Conservation (phyloP, 2,329 filamentous ascomycete genomes). For the Penicillium concentricum region DNA sequence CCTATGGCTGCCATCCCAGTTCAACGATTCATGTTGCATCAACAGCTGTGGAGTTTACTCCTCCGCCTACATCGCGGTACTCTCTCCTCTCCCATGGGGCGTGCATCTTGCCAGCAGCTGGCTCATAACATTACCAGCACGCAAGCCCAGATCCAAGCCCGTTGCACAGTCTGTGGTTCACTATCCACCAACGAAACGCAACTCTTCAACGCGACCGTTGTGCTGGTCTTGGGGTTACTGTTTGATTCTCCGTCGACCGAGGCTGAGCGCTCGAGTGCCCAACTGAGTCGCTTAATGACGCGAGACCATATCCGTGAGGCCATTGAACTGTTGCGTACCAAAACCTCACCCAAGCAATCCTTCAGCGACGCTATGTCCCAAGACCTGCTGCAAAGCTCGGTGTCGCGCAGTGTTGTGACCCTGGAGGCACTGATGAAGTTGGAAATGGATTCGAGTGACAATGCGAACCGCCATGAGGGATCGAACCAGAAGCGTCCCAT, state of each 20-base stretch:
- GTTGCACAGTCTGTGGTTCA: constrained; percentile 2
- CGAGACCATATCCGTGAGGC: neutral
- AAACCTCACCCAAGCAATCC: neutral
- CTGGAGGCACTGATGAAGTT: neutral
- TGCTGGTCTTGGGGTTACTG: neutral
- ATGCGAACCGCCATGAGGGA: neutral
- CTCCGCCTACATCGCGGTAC: constrained; percentile 14
- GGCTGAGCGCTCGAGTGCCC: neutral
- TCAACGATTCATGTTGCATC: constrained; percentile 18
- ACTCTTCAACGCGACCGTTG: constrained; percentile 5
- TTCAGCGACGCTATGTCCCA: neutral
- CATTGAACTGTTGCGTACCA: neutral
- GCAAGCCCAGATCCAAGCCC: constrained; percentile 5
- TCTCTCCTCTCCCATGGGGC: constrained; percentile 4
- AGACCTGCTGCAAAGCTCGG: neutral
- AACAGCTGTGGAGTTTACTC: constrained; percentile 19
- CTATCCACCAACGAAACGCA: constrained; percentile 3
- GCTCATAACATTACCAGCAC: constrained; percentile 7
- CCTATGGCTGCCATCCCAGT: constrained; percentile 15
- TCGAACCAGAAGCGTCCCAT: neutral
- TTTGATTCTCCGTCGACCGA: neutral
- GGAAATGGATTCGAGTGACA: neutral
- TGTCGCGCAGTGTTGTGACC: neutral
- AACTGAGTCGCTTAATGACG: neutral
- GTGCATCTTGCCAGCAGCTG: constrained; percentile 3